phyloP scores from a whole-genome alignment of 768 basidiomycete genomes.

The Rhizopogon roseolus region DNA sequence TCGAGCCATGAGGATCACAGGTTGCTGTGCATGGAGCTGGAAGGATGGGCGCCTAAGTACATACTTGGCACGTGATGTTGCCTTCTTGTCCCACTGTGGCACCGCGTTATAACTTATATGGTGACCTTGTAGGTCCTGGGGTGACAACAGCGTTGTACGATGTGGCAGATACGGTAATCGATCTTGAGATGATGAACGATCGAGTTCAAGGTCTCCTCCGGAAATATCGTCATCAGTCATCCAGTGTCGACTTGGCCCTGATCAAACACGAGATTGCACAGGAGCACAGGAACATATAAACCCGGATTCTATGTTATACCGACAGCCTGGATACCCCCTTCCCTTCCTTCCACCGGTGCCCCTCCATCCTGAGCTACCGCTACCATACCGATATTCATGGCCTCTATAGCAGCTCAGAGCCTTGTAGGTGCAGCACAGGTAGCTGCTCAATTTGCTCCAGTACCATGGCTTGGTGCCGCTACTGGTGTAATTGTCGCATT shows the following conservation, averaged over 20 bases:
- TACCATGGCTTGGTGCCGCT: constrained; percentile 42
- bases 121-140: background rate
- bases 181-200: background rate
- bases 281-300: background rate
- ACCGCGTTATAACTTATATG: background rate
- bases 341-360: background rate
- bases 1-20: constrained; percentile 13
- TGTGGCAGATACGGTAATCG: background rate
- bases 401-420: constrained; percentile 8
- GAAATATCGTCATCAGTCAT: background rate
- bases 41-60: background rate
- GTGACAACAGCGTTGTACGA: too few relatives aligned
- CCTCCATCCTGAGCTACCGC: background rate
- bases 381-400: constrained; percentile 12
- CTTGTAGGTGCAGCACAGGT: constrained; percentile 32
- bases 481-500: constrained; percentile 39
- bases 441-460: constrained; percentile 40
- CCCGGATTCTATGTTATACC: too few relatives aligned
- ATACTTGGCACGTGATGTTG: constrained; percentile 12
- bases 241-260: background rate
- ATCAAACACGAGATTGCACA: background rate
- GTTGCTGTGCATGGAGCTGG: background rate
- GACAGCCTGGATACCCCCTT: background rate
- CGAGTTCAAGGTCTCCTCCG: background rate
- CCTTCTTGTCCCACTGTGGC: background rate